Evolutionary conservation across 192 early-diverging fungal species (phyloP).

Genomic region (Umbelopsis ramanniana): DNA sequence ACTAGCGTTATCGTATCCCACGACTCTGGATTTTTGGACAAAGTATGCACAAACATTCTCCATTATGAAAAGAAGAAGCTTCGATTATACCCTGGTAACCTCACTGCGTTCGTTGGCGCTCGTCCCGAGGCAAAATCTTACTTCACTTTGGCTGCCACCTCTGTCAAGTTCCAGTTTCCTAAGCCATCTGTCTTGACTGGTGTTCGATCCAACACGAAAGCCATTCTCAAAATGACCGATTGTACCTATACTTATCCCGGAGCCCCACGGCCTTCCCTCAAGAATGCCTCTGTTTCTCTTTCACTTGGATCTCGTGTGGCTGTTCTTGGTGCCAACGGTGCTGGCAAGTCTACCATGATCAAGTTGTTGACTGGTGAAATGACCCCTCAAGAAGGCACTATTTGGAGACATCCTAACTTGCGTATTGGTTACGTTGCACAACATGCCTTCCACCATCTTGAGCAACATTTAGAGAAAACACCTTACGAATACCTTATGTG

Average conservation of each 20-base stretch:
- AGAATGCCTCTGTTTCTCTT: constrained; percentile 65
- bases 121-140: constrained; percentile 77
- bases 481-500: constrained; percentile 86
- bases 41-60: constrained; percentile 80
- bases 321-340: constrained; percentile 83
- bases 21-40: constrained; percentile 81
- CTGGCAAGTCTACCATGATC: constrained; percentile 87
- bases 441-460: constrained; percentile 88
- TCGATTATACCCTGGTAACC: constrained; percentile 78
- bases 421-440: constrained; percentile 88
- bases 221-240: constrained; percentile 75
- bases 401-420: constrained; percentile 83
- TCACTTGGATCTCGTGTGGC: constrained; percentile 82
- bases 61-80: constrained; percentile 81
- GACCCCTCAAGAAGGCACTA: constrained; percentile 66
- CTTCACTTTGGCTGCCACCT: constrained; percentile 72
- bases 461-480: constrained; percentile 82
- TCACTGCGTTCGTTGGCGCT: constrained; percentile 76
- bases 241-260: constrained; percentile 83
- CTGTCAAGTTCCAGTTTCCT: constrained; percentile 74
- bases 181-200: constrained; percentile 78
- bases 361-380: constrained; percentile 81
- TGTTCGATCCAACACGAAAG: constrained; percentile 80
- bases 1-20: constrained; percentile 81
- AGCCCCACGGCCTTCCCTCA: constrained; percentile 58